Base-by-base conservation (phyloP, 176 grass and related monocot species). In the Alopecurus myosuroides region DNA sequence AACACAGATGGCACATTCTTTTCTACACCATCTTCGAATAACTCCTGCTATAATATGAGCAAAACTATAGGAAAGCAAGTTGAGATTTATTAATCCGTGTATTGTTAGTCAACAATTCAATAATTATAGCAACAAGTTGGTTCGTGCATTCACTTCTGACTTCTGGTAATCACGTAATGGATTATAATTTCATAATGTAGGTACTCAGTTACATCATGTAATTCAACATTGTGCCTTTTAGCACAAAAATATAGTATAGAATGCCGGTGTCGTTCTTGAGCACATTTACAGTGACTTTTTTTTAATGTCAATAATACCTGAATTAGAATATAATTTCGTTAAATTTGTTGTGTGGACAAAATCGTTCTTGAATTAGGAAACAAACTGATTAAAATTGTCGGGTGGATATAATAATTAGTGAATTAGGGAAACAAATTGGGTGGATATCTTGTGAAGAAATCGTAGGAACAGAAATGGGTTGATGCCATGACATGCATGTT, bases 31-130 rank as follows among this genome's bases (percentile, higher is more conserved):
- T 13, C 71, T 76, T 70, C n/a, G 23, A 71, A 49, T 81, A 70
- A 81, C 49, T 63, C 77, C 62, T 86, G 15, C 36, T 29, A 9
- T 53, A 53, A 23, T 55, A 68, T 33, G 74, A 56, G 25, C 80
- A 48, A 39, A 64, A 19, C 25, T 73, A 39, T 39, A 39, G 6
- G 51, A 63, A 8, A 62, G 26, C 66, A 75, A 36, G 67, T 68
- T 84, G 57, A 84, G 49, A 84, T 49, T 58, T 84, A 17, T 74
- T 78, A 81, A 76, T 84, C 46, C 12, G 45, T 44, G 68, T 74
- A 77, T 50, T 58, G 49, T 37, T 53, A 34, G 60, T 61, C 81
- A 70, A 39, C 17, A 28, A 28, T 77, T 18, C 40, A 70, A 62
- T 81, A 20, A 80, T 87, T 90, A 15, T 42, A 60, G 20, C 29